A percentile compares a stretch with the other conserved stretches of the same genome.
Conservation (phyloP, 352 stramenopile genomes). For the Blastocystis sp. region DNA sequence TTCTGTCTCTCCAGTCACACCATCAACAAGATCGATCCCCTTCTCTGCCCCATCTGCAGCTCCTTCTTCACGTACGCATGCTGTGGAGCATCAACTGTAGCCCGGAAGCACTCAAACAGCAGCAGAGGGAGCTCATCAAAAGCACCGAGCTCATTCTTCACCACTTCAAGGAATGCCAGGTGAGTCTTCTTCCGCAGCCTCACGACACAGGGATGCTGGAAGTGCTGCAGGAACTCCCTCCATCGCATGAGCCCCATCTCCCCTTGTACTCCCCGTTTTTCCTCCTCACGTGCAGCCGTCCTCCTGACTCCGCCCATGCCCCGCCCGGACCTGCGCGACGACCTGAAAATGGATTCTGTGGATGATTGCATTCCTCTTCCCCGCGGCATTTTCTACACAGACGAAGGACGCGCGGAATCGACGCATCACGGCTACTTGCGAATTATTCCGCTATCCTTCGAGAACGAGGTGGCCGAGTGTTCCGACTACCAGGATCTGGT, state of each 20-base stretch:
- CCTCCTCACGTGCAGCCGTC: neutral
- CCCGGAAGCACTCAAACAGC: neutral
- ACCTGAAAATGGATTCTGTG: neutral
- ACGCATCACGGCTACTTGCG: conserved; percentile 38
- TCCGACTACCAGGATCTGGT: conserved; percentile 46
- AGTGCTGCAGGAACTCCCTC: neutral
- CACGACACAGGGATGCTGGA: conserved; percentile 39
- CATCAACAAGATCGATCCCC: neutral
- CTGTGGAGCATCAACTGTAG: neutral
- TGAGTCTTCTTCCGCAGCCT: neutral
- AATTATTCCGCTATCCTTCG: conserved; percentile 48
- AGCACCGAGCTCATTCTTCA: neutral
- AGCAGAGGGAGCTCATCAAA: neutral
- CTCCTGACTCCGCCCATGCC: neutral
- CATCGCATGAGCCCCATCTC: neutral
- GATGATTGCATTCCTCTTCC: conserved; percentile 7
- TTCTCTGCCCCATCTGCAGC: neutral
- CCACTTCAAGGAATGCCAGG: neutral
- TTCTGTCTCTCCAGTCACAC: conserved; percentile 29
- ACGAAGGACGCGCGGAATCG: neutral
- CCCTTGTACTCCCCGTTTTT: neutral
- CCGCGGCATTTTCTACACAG: conserved; percentile 41
- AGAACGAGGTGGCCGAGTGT: conserved; percentile 58
- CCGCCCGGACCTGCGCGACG: neutral
- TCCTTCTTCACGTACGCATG: neutral